These are phyloP conservation scores for Aristolochia contorta DNA, from an alignment of 164 flowering plant genomes.

Conservation along the genomic window DNA sequence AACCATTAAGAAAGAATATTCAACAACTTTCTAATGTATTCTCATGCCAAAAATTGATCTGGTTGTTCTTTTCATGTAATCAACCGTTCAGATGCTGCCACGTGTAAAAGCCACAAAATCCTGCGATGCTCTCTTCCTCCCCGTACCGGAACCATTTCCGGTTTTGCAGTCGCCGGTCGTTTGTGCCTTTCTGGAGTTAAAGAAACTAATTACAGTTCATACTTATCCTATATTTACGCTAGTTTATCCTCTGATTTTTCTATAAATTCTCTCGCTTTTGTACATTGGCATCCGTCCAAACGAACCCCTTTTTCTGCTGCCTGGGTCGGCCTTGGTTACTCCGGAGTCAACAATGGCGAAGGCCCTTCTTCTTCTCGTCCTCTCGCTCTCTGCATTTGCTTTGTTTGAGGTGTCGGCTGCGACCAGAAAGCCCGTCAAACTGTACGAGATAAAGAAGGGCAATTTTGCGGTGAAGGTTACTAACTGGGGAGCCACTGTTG, in stretches of 20 bases:
- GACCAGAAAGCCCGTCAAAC: constrained; percentile 11
- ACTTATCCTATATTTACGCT: neutral
- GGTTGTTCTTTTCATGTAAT: neutral
- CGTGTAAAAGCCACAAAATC: too few species aligned
- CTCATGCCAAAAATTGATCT: too few species aligned
- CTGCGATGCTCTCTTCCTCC: too few species aligned
- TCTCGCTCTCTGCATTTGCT: constrained; percentile 6
- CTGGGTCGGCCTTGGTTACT: too few species aligned
- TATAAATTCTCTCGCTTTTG: too few species aligned
- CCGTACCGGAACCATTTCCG: neutral
- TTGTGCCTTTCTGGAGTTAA: neutral
- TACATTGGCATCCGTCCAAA: too few species aligned
- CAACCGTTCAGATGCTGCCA: too few species aligned
- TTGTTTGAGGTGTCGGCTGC: constrained; percentile 5
- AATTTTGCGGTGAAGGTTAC: constrained; percentile 53
- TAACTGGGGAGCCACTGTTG: constrained; percentile 66
- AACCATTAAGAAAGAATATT: neutral
- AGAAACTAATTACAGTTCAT: neutral
- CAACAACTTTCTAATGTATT: neutral
- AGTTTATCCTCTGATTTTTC: neutral
- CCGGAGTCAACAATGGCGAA: constrained; percentile 13
- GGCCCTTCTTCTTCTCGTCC: constrained; percentile 4
- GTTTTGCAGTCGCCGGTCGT: neutral
- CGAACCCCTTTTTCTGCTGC: too few species aligned
- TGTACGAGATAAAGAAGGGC: constrained; percentile 53